phyloP scores from a whole-genome alignment of 257 asterid genomes.

The Voacanga thouarsii region DNA sequence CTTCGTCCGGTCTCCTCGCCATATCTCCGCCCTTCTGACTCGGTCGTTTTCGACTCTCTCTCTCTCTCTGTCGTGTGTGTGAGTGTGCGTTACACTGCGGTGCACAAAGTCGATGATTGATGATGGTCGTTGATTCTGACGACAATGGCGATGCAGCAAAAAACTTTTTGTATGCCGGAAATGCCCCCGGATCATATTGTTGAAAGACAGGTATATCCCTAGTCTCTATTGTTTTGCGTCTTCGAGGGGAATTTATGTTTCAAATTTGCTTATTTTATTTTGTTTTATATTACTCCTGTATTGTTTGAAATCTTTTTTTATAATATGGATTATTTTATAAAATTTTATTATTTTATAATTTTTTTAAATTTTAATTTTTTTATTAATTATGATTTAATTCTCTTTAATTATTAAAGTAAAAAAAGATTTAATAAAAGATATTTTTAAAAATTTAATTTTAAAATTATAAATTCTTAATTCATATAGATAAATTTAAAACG shows the following conservation, averaged over 20 bases:
- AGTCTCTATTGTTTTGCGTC: not conserved
- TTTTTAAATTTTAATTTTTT: too few species aligned
- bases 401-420: too few species aligned
- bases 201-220: conserved; percentile 8
- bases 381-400: too few species aligned
- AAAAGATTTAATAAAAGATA: too few species aligned
- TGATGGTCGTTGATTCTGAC: conserved; percentile 18
- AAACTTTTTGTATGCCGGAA: conserved; percentile 20
- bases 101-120: not conserved
- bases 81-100: not conserved
- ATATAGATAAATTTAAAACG: too few species aligned
- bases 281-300: too few species aligned
- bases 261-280: not conserved
- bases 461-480: too few species aligned
- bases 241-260: not conserved
- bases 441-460: too few species aligned
- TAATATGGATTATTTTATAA: too few species aligned
- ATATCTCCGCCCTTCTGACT: conserved; percentile 24
- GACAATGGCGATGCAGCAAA: conserved; percentile 8
- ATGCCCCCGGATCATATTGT: conserved; percentile 7
- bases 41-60: conserved; percentile 11
- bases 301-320: too few species aligned
- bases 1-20: conserved; percentile 57
- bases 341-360: too few species aligned
- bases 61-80: not conserved